phyloP scores from a whole-genome alignment of 441 rosid species.

The Aleurites moluccanus region DNA sequence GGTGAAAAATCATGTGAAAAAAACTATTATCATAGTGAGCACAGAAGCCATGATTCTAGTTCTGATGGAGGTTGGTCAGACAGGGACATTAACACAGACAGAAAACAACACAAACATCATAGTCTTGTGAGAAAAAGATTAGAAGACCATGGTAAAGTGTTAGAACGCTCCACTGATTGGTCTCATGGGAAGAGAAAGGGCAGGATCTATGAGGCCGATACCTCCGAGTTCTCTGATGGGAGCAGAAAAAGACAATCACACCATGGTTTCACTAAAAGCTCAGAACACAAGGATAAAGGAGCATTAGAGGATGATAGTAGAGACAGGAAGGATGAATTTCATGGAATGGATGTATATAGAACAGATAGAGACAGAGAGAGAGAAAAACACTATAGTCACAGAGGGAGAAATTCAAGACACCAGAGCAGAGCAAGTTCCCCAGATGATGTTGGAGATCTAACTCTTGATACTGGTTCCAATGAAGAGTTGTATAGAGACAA shows the following conservation, averaged over 20 bases:
- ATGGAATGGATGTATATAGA: constrained; percentile 23
- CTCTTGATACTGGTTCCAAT: constrained; percentile 4
- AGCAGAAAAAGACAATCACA: constrained; percentile 25
- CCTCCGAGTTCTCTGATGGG: constrained; percentile 32
- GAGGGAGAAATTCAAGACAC: constrained; percentile 31
- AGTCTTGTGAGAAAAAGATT: constrained; percentile 23
- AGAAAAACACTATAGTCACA: constrained; percentile 16
- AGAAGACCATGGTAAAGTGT: constrained; percentile 28
- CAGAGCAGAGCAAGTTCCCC: constrained; percentile 24
- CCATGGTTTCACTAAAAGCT: constrained; percentile 27
- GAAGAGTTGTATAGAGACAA: constrained; percentile 25
- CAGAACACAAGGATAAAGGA: constrained; percentile 22
- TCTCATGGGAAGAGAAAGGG: constrained; percentile 18
- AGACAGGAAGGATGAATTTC: constrained; percentile 21
- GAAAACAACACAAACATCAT: constrained; percentile 30
- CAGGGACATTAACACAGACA: constrained; percentile 30
- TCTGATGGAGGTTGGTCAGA: constrained; percentile 43
- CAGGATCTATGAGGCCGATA: constrained; percentile 30
- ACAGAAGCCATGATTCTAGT: constrained; percentile 30
- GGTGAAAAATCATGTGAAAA: constrained; percentile 28
- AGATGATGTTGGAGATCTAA: constrained; percentile 24
- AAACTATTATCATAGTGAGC: constrained; percentile 27
- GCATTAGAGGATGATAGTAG: constrained; percentile 9
- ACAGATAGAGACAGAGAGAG: constrained; percentile 26
- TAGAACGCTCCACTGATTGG: constrained; percentile 33